phyloP scores from a whole-genome alignment of 1,284 basidiomycete species.

The Pseudozyma pruni region DNA sequence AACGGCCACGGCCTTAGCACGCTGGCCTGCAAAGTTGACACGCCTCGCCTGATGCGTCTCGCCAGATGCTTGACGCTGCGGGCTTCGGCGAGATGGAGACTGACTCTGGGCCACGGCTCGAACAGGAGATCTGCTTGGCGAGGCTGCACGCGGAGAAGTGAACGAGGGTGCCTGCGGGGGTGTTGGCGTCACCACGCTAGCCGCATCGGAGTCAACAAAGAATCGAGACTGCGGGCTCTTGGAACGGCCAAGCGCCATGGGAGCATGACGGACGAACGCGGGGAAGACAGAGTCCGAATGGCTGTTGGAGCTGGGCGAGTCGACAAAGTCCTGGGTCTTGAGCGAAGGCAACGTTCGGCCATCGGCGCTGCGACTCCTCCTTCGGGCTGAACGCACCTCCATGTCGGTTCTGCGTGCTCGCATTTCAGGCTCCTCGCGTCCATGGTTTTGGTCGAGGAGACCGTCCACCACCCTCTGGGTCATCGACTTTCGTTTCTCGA shows the following conservation, averaged over 20 bases:
- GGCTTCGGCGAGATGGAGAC: slow-evolving; percentile 18
- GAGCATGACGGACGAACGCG: slow-evolving; percentile 47
- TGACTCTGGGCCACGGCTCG: neutral
- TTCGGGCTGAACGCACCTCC: slow-evolving; percentile 27
- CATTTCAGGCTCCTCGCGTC: slow-evolving; percentile 53
- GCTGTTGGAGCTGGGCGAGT: slow-evolving; percentile 44
- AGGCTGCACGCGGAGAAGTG: slow-evolving; percentile 7
- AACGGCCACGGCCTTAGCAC: slow-evolving; percentile 42
- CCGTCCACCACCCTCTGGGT: slow-evolving; percentile 47
- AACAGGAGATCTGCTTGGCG: slow-evolving; percentile 5
- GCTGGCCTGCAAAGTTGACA: slow-evolving; percentile 47
- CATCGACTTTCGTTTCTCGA: slow-evolving; percentile 47
- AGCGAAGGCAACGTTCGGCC: slow-evolving; percentile 13
- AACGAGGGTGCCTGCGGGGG: slow-evolving; percentile 14
- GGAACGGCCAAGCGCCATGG: slow-evolving; percentile 13
- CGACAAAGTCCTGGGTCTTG: slow-evolving; percentile 22
- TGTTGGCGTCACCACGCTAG: slow-evolving; percentile 21
- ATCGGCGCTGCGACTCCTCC: slow-evolving; percentile 50
- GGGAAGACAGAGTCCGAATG: slow-evolving; percentile 46
- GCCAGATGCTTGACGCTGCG: slow-evolving; percentile 23
- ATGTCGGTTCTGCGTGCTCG: slow-evolving; percentile 31
- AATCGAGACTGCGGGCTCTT: slow-evolving; percentile 34
- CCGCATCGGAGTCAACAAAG: slow-evolving; percentile 19
- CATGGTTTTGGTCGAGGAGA: slow-evolving; percentile 37
- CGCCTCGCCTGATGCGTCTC: slow-evolving; percentile 51